Evolutionary conservation across 2,329 filamentous ascomycete genomes (phyloP), one percentile per base, ranked within the genome.

Genomic region (Ustilaginoidea virens): DNA sequence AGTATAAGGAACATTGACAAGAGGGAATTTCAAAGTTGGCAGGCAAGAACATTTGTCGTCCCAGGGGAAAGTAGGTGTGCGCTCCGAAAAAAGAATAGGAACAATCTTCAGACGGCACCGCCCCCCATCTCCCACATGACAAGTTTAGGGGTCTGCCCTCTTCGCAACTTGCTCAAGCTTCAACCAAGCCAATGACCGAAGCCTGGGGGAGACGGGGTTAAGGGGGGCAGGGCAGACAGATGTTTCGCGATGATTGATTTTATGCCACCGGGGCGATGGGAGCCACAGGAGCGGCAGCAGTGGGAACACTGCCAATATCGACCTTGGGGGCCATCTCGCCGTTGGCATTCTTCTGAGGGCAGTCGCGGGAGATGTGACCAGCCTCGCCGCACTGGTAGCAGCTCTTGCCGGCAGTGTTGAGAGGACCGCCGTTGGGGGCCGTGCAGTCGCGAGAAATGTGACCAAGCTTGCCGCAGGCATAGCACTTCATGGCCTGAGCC

Each of bases 401-500:
- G 39, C 86, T 93, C 74, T 96, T 98, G 51, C 87, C 87, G 38
- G 82, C 83, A 39, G 83, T 92, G 70, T 90, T 94, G 42, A 96
- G 68, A 26, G 87, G 85, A 15, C 90, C 90, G 33, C 90, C 90
- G 55, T 96, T 96, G 39, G 90, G 87, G 36, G 87, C 83, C 26
- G 86, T 93, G 68, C 90, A 98, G 59, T 98, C 90, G 46, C 68
- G 65, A 8, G 81, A 92, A 56, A 93, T 93, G 61, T 93, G 85
- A 29, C 83, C 83, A 43, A 92, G 74, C 65, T 93, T 93, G 53
- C 86, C 86, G 52, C 86, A 94, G 41, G 86, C 86, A 49, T 93
- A 94, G 69, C 86, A 94, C 65, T 94, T 94, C 83, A 93, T 92
- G 38, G 85, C 82, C 59, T 93, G 85, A 43, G 90, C 86, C 66